Evolutionary conservation across 176 grass and related monocot genomes (phyloP).

Genomic region (Lolium rigidum): DNA sequence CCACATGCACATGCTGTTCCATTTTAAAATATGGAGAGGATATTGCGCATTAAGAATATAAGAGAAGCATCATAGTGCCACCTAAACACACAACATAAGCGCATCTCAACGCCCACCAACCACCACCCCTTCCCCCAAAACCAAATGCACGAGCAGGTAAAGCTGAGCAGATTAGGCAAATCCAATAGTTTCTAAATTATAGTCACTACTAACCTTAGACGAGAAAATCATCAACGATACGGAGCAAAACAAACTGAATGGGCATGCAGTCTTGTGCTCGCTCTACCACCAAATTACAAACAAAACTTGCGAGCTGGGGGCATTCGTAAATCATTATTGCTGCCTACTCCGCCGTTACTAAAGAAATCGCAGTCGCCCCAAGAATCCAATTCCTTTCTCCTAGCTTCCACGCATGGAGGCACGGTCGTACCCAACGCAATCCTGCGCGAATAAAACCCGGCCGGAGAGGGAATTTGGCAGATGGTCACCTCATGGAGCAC

Average conservation of each 20-base stretch:
- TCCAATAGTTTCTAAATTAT: slow-evolving; percentile 19
- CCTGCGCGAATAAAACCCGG: slow-evolving; percentile 5
- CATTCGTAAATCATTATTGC: slow-evolving; percentile 21
- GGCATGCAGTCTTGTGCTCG: slow-evolving; percentile 9
- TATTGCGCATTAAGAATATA: not conserved
- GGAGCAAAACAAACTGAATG: slow-evolving; percentile 26
- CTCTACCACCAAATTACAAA: slow-evolving; percentile 13
- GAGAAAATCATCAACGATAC: slow-evolving; percentile 2
- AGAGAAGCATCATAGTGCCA: not conserved
- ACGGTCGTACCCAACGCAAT: slow-evolving; percentile 42
- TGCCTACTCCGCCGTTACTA: no score
- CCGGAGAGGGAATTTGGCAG: slow-evolving; percentile 16
- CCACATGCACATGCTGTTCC: not conserved
- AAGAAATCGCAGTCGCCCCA: slow-evolving; percentile 30
- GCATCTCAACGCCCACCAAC: slow-evolving; percentile 33
- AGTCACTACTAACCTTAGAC: slow-evolving; percentile 32
- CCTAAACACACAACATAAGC: not conserved
- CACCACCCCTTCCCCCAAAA: slow-evolving; percentile 2
- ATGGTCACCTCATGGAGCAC: slow-evolving; percentile 56
- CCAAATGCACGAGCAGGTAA: slow-evolving; percentile 37
- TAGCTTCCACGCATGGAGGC: no score
- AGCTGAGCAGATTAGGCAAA: slow-evolving; percentile 21
- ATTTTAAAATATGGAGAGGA: not conserved
- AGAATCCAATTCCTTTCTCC: slow-evolving; percentile 48
- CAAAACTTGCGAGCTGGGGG: slow-evolving; percentile 24